Percentiles rank a stretch among this genome's conserved stretches.
Evolutionary conservation across 768 basidiomycete species (phyloP).

Genomic region (Auricularia cornea): DNA sequence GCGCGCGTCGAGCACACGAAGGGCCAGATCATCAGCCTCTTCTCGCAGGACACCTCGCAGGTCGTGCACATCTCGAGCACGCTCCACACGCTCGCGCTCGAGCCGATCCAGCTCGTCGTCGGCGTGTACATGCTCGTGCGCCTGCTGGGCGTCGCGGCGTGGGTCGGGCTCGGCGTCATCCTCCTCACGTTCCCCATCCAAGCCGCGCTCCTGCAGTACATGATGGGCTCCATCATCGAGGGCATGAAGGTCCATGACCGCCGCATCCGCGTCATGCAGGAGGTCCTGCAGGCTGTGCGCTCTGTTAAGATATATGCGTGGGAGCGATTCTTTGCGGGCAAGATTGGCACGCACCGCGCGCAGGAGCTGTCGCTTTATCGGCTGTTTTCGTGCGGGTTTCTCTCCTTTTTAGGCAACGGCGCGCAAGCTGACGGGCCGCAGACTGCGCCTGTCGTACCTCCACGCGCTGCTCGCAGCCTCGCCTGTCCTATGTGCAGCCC

Average conservation of each 20-base stretch:
- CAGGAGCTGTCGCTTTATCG: conserved; percentile 13
- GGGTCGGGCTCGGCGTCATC: conserved; percentile 23
- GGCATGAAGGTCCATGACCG: conserved; percentile 58
- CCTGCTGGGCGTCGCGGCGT: background rate
- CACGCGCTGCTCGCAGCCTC: conserved; percentile 41
- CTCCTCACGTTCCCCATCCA: conserved; percentile 54
- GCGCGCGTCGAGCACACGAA: too few species aligned
- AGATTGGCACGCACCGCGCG: conserved; percentile 32
- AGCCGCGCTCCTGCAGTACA: conserved; percentile 38
- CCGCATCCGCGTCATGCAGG: conserved; percentile 55
- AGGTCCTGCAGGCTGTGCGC: conserved; percentile 58
- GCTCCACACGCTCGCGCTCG: too few species aligned
- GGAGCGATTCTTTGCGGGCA: conserved; percentile 40
- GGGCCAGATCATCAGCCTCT: too few species aligned
- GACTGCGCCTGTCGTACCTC: conserved; percentile 25
- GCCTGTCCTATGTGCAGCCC: conserved; percentile 41
- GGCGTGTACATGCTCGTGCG: background rate
- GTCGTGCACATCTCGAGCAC: too few species aligned
- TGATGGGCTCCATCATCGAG: conserved; percentile 45
- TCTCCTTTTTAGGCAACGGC: background rate
- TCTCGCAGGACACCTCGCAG: too few species aligned
- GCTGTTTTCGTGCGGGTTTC: conserved; percentile 18
- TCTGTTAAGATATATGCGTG: conserved; percentile 58
- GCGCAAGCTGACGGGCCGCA: conserved; percentile 3
- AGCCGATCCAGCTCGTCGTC: background rate